These are phyloP conservation scores for Coniferiporia sulphurascens DNA, from an alignment of 1,284 basidiomycete species.

Conservation along the genomic window DNA sequence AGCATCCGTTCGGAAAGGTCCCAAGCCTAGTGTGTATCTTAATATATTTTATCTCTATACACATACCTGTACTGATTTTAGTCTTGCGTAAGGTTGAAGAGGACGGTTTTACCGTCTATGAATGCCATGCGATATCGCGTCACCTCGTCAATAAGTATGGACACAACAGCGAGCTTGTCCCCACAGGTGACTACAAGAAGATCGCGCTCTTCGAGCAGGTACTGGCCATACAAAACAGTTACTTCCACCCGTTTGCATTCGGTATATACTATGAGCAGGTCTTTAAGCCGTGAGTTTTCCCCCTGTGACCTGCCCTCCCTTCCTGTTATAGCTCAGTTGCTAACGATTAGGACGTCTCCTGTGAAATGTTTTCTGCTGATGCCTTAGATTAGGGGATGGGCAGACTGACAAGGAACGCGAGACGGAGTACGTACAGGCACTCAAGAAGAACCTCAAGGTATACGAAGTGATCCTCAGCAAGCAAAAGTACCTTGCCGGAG, in stretches of 20 bases:
- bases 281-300: too few species aligned
- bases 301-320: too few species aligned
- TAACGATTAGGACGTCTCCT: too few species aligned
- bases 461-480: too few species aligned
- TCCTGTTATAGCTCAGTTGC: too few species aligned
- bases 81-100: constrained; percentile 21
- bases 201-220: constrained; percentile 32
- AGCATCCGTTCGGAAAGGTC: too few species aligned
- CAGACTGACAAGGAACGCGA: constrained; percentile 26
- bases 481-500: constrained; percentile 43
- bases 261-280: constrained; percentile 38
- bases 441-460: constrained; percentile 36
- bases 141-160: constrained; percentile 29
- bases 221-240: constrained; percentile 27
- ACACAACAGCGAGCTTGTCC: constrained; percentile 12
- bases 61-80: too few species aligned
- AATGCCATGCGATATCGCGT: constrained; percentile 33
- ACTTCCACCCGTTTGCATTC: constrained; percentile 44
- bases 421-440: constrained; percentile 22
- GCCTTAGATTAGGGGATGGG: background rate
- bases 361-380: too few species aligned
- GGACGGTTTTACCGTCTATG: constrained; percentile 21
- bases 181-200: too few species aligned
- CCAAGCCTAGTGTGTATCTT: too few species aligned
- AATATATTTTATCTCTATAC: too few species aligned